Evolutionary conservation across 768 basidiomycete genomes (phyloP).

Genomic region (Rhodotorula toruloides): DNA sequence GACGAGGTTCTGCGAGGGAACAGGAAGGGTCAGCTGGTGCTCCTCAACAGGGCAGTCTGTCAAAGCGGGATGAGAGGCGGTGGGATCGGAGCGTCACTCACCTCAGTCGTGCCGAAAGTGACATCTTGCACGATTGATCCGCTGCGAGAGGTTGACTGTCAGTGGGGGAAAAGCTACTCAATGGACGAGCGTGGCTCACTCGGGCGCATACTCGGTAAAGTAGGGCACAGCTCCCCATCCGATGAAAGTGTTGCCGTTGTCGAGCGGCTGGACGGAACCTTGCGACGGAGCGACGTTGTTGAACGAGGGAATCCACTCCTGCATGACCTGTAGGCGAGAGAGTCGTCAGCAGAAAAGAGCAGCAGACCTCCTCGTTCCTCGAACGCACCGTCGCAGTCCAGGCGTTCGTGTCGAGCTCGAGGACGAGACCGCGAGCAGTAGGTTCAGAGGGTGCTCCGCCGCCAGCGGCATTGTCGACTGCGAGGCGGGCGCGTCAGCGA

Average conservation of each 20-base stretch:
- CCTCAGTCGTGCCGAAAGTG: conserved; percentile 33
- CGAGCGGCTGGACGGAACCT: conserved; percentile 10
- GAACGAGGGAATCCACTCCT: not conserved
- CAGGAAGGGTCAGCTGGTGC: no score
- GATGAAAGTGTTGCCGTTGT: conserved; percentile 25
- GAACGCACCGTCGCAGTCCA: conserved; percentile 35
- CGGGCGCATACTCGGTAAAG: conserved; percentile 35
- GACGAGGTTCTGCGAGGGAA: conserved; percentile 36
- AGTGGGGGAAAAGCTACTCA: not conserved
- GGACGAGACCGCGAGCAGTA: conserved; percentile 39
- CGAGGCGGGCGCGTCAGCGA: no score
- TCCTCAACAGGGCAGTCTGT: no score
- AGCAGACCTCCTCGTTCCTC: no score
- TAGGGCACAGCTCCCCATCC: conserved; percentile 42
- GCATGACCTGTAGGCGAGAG: conserved; percentile 13
- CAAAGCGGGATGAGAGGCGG: no score
- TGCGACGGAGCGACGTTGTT: not conserved
- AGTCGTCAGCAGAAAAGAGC: not conserved
- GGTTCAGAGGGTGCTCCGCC: conserved; percentile 17
- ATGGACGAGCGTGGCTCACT: not conserved
- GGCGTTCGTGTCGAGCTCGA: conserved; percentile 38
- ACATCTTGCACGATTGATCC: conserved; percentile 38
- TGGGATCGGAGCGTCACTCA: no score
- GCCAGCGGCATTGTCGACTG: conserved; percentile 44
- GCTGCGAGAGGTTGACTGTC: not conserved